Conservation (phyloP, 805 yeast species). For the Candida arabinofermentans region DNA sequence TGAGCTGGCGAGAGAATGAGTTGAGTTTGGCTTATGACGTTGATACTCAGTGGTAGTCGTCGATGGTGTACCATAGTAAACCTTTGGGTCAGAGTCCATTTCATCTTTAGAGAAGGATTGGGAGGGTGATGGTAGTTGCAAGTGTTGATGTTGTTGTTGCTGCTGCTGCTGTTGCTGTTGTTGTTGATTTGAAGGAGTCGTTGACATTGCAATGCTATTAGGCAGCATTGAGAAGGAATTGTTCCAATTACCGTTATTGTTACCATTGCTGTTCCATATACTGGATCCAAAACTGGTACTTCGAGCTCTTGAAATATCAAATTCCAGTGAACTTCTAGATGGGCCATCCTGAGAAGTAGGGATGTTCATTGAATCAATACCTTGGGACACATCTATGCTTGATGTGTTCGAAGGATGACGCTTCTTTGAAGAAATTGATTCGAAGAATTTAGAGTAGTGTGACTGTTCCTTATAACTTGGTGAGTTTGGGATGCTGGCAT, state of each 20-base stretch:
- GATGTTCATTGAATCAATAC: conserved; percentile 5
- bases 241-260: conserved; percentile 9
- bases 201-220: conserved; percentile 9
- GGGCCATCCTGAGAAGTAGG: conserved; percentile 9
- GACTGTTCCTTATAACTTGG: conserved; percentile 15
- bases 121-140: background rate
- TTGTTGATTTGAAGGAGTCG: conserved; percentile 7
- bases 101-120: background rate
- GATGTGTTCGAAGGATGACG: conserved; percentile 12
- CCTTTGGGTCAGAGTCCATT: conserved; percentile 2
- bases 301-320: conserved; percentile 24
- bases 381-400: conserved; percentile 4
- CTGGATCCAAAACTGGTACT: conserved; percentile 34
- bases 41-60: background rate
- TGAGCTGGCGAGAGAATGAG: conserved; percentile 8
- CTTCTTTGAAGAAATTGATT: conserved; percentile 10
- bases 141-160: background rate
- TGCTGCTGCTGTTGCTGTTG: background rate
- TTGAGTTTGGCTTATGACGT: conserved; percentile 1
- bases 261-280: conserved; percentile 28
- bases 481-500: conserved; percentile 16
- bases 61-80: conserved; percentile 1
- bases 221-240: conserved; percentile 10
- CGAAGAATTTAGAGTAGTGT: conserved; percentile 18
- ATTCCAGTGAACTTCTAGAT: conserved; percentile 8